These are phyloP conservation scores for Mortierella alpina DNA, from an alignment of 192 early-diverging fungal species.

Conservation along the genomic window DNA sequence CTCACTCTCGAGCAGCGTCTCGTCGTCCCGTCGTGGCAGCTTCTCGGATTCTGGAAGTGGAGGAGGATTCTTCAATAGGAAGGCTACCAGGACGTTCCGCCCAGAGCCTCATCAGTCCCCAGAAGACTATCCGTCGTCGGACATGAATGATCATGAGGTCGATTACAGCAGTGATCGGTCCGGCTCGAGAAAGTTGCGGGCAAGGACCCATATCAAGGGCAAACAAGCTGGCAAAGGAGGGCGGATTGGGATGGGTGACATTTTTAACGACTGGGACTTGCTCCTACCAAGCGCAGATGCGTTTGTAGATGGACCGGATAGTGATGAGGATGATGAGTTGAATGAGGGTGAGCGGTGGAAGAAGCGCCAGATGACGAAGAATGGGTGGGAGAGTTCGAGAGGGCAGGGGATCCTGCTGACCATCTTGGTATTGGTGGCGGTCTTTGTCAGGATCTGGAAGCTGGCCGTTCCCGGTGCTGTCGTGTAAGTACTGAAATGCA, in stretches of 20 bases:
- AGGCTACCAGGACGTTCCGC: constrained; percentile 31
- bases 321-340: constrained; percentile 42
- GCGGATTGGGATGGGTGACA: constrained; percentile 12
- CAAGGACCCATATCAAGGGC: background rate
- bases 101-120: constrained; percentile 34
- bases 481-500: constrained; percentile 22
- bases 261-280: constrained; percentile 50
- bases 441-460: constrained; percentile 50
- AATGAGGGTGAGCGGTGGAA: constrained; percentile 46
- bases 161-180: background rate
- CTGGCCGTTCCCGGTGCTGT: constrained; percentile 35
- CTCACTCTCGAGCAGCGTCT: constrained; percentile 18
- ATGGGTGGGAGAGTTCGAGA: constrained; percentile 40
- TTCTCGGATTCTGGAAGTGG: constrained; percentile 24
- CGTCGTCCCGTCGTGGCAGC: constrained; percentile 34
- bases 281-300: constrained; percentile 29
- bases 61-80: constrained; percentile 40
- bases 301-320: constrained; percentile 11
- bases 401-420: constrained; percentile 35
- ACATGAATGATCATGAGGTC: constrained; percentile 5
- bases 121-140: constrained; percentile 25
- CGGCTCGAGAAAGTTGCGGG: constrained; percentile 4
- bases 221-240: background rate
- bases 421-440: constrained; percentile 12
- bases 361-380: constrained; percentile 33